These are phyloP conservation scores for Leptomonas seymouri DNA, from an alignment of 208 protist genomes.

Conservation along the genomic window DNA sequence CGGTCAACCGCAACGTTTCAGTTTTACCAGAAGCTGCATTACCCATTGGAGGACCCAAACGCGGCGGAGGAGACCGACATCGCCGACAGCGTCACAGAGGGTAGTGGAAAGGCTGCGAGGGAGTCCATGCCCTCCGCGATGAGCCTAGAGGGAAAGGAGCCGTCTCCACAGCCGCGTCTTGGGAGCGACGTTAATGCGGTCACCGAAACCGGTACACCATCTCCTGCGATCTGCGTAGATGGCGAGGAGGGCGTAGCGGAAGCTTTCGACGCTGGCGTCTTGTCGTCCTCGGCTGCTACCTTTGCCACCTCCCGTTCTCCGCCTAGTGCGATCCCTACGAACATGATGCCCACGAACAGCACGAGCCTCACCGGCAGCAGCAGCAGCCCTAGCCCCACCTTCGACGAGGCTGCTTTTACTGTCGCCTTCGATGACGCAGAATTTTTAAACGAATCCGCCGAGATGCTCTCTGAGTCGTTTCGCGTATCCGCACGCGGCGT, in stretches of 20 bases:
- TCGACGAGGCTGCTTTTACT: conserved; percentile 54
- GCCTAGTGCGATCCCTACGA: background rate
- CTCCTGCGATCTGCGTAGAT: conserved; percentile 1
- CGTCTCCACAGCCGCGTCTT: conserved; percentile 45
- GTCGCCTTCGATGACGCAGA: conserved; percentile 24
- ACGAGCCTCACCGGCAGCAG: conserved; percentile 21
- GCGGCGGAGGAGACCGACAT: conserved; percentile 23
- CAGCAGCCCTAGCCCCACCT: conserved; percentile 43
- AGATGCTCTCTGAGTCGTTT: conserved; percentile 39
- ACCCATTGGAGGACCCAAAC: conserved; percentile 57
- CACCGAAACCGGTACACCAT: background rate
- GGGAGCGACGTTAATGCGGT: conserved; percentile 15
- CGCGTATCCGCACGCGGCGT: conserved; percentile 10
- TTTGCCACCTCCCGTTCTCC: background rate
- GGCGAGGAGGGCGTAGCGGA: conserved; percentile 1
- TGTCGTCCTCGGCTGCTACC: background rate
- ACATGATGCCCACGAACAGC: conserved; percentile 11
- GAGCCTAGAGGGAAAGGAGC: conserved; percentile 32
- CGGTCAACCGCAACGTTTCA: conserved; percentile 48
- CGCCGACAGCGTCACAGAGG: conserved; percentile 13
- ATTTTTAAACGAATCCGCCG: conserved; percentile 31
- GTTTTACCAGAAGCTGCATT: conserved; percentile 69
- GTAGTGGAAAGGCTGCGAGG: conserved; percentile 5
- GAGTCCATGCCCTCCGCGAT: conserved; percentile 9
- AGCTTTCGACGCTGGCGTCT: background rate